phyloP scores from a whole-genome alignment of 2,329 filamentous ascomycete genomes.

The Cadophora malorum region DNA sequence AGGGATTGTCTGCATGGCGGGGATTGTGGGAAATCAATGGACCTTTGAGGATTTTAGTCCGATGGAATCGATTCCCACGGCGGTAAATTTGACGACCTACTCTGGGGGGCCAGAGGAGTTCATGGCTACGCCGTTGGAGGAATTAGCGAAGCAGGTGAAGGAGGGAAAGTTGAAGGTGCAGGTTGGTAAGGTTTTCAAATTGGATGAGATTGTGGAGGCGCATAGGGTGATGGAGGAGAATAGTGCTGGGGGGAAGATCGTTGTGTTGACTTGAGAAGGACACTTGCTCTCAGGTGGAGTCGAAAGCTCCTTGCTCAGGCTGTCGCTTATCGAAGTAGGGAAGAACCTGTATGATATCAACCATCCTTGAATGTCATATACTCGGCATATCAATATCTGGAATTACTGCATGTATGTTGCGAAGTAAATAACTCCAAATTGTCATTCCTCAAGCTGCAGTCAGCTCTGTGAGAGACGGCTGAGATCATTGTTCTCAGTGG shows the following conservation, averaged over 20 bases:
- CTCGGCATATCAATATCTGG: too few relatives aligned
- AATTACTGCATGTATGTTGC: too few relatives aligned
- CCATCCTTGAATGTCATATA: too few relatives aligned
- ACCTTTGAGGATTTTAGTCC: slow-evolving; percentile 47
- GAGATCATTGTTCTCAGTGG: not conserved
- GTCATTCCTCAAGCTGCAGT: not conserved
- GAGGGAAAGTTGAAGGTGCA: slow-evolving; percentile 49
- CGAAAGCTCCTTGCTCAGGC: not conserved
- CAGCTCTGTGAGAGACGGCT: not conserved
- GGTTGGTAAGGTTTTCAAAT: slow-evolving; percentile 50
- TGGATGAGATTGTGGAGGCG: slow-evolving; percentile 54
- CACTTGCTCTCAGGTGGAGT: not conserved
- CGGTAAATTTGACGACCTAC: slow-evolving; percentile 51
- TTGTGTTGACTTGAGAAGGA: slow-evolving; percentile 45
- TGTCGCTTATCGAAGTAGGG: too few relatives aligned
- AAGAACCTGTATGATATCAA: too few relatives aligned
- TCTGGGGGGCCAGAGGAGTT: slow-evolving; percentile 49
- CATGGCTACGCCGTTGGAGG: slow-evolving; percentile 50
- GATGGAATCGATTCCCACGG: slow-evolving; percentile 51
- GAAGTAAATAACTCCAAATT: too few relatives aligned
- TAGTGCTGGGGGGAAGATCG: slow-evolving; percentile 52
- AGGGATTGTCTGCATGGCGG: slow-evolving; percentile 54
- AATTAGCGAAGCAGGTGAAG: slow-evolving; percentile 48
- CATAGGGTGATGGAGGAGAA: slow-evolving; percentile 54
- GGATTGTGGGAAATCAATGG: slow-evolving; percentile 54